phyloP scores from a whole-genome alignment of 2,329 filamentous ascomycete genomes.

The Aspergillus fumigatus region DNA sequence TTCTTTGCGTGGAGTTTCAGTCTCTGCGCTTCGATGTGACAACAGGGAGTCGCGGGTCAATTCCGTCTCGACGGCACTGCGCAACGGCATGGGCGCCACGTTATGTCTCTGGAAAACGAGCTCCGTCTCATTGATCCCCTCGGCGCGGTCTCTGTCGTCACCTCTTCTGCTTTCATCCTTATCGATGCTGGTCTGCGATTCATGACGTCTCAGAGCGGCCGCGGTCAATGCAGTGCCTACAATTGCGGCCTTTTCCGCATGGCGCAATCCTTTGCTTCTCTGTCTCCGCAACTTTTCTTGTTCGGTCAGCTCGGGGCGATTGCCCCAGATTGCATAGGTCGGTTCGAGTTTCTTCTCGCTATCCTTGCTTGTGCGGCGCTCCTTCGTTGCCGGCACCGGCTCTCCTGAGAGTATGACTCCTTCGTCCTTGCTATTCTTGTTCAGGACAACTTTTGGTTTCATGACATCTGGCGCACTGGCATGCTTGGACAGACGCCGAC shows the following conservation, averaged over 20 bases:
- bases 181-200: constrained; percentile 58
- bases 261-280: constrained; percentile 52
- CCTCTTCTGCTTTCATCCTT: constrained; percentile 36
- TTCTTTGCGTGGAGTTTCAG: constrained; percentile 62
- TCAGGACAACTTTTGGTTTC: constrained; percentile 59
- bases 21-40: constrained; percentile 72
- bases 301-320: constrained; percentile 46
- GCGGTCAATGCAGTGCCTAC: constrained; percentile 57
- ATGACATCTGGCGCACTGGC: constrained; percentile 58
- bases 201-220: constrained; percentile 60
- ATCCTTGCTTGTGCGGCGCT: constrained; percentile 50
- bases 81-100: constrained; percentile 79
- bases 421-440: constrained; percentile 55
- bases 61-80: constrained; percentile 82
- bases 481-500: constrained; percentile 55
- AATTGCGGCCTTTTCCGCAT: constrained; percentile 52
- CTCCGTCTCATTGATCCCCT: constrained; percentile 53
- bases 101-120: constrained; percentile 51
- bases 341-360: constrained; percentile 45
- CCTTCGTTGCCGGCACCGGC: constrained; percentile 47
- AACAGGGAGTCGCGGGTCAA: constrained; percentile 82
- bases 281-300: constrained; percentile 51
- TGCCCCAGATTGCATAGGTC: constrained; percentile 40
- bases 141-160: constrained; percentile 24
- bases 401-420: constrained; percentile 54